Percentiles rank a stretch among this genome's conserved stretches.
Evolutionary conservation across 78 protist species (phyloP).

Genomic region (Goniomonas avonlea): DNA sequence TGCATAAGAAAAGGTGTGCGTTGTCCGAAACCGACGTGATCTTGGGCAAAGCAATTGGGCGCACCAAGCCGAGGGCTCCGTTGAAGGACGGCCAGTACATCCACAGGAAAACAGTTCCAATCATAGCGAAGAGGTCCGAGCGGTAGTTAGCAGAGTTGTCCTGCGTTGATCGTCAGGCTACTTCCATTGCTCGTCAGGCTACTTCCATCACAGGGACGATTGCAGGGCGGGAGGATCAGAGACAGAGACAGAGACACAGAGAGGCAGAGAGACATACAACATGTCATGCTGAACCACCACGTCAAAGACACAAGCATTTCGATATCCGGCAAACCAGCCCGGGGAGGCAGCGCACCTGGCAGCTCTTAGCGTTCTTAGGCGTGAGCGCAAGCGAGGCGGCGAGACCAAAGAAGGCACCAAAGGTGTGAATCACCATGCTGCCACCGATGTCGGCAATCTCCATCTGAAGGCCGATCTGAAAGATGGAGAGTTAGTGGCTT

Average conservation of each 20-base stretch:
- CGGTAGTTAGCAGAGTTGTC: not conserved
- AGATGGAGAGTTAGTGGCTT: not conserved
- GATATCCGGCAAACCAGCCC: no score
- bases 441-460: conserved; percentile 82
- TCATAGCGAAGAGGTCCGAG: conserved; percentile 51
- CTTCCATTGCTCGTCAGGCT: no score
- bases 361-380: not conserved
- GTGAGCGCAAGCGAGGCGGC: conserved; percentile 55
- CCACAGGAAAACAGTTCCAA: conserved; percentile 69
- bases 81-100: conserved; percentile 90
- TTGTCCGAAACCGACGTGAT: no score
- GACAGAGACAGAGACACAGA: no score
- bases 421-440: conserved; percentile 77
- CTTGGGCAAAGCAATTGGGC: no score
- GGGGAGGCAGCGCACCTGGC: no score
- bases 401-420: conserved; percentile 86
- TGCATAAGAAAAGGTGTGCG: no score
- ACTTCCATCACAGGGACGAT: no score
- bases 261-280: not conserved
- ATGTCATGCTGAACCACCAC: not conserved
- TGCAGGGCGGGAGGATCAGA: no score
- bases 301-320: no score
- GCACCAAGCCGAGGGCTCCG: conserved; percentile 38
- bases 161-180: no score
- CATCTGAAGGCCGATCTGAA: conserved; percentile 12